Evolutionary conservation across 805 yeast species (phyloP).

Genomic region (Brettanomyces nanus): DNA sequence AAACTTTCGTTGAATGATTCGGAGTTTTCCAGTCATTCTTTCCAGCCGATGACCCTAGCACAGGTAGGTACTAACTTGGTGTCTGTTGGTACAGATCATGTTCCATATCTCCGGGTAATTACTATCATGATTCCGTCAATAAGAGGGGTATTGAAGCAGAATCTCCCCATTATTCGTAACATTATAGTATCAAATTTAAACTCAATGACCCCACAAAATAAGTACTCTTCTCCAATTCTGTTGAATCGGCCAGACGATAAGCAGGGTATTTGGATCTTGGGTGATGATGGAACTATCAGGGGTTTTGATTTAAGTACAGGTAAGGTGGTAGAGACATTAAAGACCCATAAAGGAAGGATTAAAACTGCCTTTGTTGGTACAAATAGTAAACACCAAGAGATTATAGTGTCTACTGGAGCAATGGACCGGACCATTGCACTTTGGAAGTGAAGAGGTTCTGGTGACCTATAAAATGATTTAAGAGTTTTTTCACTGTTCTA

Average conservation of each 20-base stretch:
- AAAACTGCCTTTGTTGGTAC: slow-evolving; percentile 31
- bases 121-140: slow-evolving; percentile 37
- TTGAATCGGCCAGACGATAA: slow-evolving; percentile 15
- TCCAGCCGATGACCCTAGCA: slow-evolving; percentile 45
- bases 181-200: slow-evolving; percentile 34
- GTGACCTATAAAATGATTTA: too few relatives aligned
- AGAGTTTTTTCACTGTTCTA: too few relatives aligned
- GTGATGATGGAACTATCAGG: slow-evolving; percentile 60
- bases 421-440: slow-evolving; percentile 30
- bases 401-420: slow-evolving; percentile 42
- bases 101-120: slow-evolving; percentile 67
- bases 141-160: slow-evolving; percentile 11
- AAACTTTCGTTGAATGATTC: slow-evolving; percentile 64
- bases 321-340: slow-evolving; percentile 25
- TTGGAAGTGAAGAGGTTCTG: too few relatives aligned
- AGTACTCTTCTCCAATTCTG: slow-evolving; percentile 45
- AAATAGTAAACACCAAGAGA: slow-evolving; percentile 22
- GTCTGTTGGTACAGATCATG: slow-evolving; percentile 67
- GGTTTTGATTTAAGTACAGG: slow-evolving; percentile 46
- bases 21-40: slow-evolving; percentile 56
- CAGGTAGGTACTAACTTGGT: slow-evolving; percentile 24
- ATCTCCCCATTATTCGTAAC: slow-evolving; percentile 24
- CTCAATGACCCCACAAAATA: slow-evolving; percentile 60
- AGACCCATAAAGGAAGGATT: slow-evolving; percentile 38
- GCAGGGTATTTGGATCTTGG: slow-evolving; percentile 55